Base-by-base conservation (phyloP, 2,329 filamentous ascomycete species). In the Dothiorella sarmentorum region DNA sequence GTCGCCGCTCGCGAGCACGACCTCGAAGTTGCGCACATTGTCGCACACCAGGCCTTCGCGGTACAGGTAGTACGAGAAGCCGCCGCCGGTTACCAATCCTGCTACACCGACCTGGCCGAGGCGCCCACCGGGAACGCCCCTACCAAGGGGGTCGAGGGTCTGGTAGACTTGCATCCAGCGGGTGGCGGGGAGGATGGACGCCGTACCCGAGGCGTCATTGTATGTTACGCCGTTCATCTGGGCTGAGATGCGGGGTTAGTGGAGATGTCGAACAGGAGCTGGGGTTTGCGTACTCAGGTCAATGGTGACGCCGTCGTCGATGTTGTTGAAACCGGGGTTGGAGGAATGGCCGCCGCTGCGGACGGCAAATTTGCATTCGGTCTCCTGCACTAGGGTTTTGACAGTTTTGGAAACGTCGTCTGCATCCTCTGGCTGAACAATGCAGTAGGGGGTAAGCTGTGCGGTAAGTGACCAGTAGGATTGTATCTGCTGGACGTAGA, bases 1-100 rank as follows among this genome's bases (percentile, higher is more conserved):
- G 2, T 67, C 61, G 4, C 73, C 74, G 44, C 65, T 66, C 11
- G 73, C 72, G 37, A 76, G 69, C 4, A 76, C 73, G 13, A 75
- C 62, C 49, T 73, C 63, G 53, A 65, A 70, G 38, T 65, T 67
- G 24, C 59, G 53, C 5, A 68, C 63, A 6, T 64, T 68, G 37
- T 67, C 65, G 7, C 65, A 65, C 0, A 59, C 62, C 62, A 68
- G 66, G 13, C 66, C 68, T 27, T 62, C 40, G 11, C 60, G 60
- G n/a, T 60, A 61, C 18, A 63, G 60, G 49, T 63, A 68, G 45
- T 64, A 70, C 0, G 66, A 68, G 40, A 66, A 67, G 1, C 68
- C 68, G 17, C 68, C 69, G 53, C 69, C 69, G 10, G 65, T 64
- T 17, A 67, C 17, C 31, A 69, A 67, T 7, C 69, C 69, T 27